Conservation (phyloP, 2,329 filamentous ascomycete genomes). For the Bipolaris victoriae region DNA sequence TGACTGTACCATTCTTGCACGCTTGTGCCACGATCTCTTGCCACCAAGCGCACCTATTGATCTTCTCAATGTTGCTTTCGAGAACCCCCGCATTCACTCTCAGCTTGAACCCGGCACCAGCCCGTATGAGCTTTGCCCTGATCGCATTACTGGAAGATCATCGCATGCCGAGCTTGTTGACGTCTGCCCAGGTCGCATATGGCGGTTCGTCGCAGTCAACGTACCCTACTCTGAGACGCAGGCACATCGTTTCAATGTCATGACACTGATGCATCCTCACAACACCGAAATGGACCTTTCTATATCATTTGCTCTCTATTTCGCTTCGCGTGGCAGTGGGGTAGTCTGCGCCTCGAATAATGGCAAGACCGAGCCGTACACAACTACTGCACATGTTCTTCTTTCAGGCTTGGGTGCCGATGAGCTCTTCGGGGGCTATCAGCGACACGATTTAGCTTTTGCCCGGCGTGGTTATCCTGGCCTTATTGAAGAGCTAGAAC, state of each 20-base stretch:
- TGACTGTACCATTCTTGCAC: slow-evolving; percentile 87
- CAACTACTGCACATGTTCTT: slow-evolving; percentile 78
- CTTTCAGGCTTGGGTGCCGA: slow-evolving; percentile 94
- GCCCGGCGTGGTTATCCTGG: slow-evolving; percentile 70
- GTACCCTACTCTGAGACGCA: slow-evolving; percentile 78
- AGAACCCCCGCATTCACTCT: slow-evolving; percentile 76
- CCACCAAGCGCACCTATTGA: slow-evolving; percentile 75
- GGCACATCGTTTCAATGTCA: slow-evolving; percentile 70
- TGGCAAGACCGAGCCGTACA: slow-evolving; percentile 55
- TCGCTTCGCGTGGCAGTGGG: slow-evolving; percentile 79
- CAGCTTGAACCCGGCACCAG: slow-evolving; percentile 37
- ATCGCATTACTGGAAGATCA: slow-evolving; percentile 82
- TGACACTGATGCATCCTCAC: slow-evolving; percentile 85
- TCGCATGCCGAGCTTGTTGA: slow-evolving; percentile 75
- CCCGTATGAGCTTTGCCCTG: slow-evolving; percentile 83
- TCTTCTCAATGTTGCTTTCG: slow-evolving; percentile 93
- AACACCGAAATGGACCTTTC: slow-evolving; percentile 99
- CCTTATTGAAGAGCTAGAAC: slow-evolving; percentile 78
- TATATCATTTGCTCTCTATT: slow-evolving; percentile 92
- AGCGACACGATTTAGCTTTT: slow-evolving; percentile 80
- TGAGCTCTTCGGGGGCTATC: slow-evolving; percentile 94
- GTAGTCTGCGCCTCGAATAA: slow-evolving; percentile 42
- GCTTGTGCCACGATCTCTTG: slow-evolving; percentile 78
- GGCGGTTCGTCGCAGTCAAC: slow-evolving; percentile 87
- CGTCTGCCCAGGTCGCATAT: slow-evolving; percentile 72